phyloP scores from a whole-genome alignment of 2,329 filamentous ascomycete species.

The Scleromitrula shiraiana region DNA sequence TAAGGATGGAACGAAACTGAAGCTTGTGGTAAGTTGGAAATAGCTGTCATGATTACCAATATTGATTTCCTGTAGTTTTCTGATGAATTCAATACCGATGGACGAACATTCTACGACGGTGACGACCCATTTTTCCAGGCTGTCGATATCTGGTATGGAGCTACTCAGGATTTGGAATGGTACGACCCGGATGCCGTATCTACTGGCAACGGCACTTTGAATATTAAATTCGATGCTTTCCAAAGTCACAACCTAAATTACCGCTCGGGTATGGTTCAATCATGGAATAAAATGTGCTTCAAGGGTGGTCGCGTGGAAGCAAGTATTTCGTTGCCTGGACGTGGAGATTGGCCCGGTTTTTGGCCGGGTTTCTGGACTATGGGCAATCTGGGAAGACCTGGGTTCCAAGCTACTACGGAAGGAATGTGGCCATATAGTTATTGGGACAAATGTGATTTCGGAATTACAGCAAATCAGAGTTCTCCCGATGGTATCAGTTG shows the following conservation, averaged over 20 bases:
- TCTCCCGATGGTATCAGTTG: conserved; percentile 56
- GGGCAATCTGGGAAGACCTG: conserved; percentile 63
- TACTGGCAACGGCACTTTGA: conserved; percentile 53
- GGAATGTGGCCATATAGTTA: conserved; percentile 71
- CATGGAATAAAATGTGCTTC: conserved; percentile 68
- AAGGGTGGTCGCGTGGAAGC: conserved; percentile 63
- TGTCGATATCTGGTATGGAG: conserved; percentile 65
- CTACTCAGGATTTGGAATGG: conserved; percentile 62
- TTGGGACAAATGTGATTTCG: conserved; percentile 57
- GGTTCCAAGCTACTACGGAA: conserved; percentile 62
- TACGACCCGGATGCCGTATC: conserved; percentile 61
- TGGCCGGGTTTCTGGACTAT: conserved; percentile 73
- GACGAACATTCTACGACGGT: conserved; percentile 61
- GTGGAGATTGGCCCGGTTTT: conserved; percentile 58
- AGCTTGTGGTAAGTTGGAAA: conserved; percentile 46
- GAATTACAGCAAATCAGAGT: conserved; percentile 66
- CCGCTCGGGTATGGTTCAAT: conserved; percentile 66
- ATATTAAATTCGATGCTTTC: conserved; percentile 57
- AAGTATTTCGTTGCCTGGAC: conserved; percentile 60
- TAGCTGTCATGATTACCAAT: neutral
- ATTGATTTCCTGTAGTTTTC: conserved; percentile 43
- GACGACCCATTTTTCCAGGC: conserved; percentile 64
- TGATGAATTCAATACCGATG: conserved; percentile 62
- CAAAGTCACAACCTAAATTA: conserved; percentile 58
- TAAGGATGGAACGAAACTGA: conserved; percentile 51